Conservation (phyloP, 441 rosid species). For the Macaranga tanarius region DNA sequence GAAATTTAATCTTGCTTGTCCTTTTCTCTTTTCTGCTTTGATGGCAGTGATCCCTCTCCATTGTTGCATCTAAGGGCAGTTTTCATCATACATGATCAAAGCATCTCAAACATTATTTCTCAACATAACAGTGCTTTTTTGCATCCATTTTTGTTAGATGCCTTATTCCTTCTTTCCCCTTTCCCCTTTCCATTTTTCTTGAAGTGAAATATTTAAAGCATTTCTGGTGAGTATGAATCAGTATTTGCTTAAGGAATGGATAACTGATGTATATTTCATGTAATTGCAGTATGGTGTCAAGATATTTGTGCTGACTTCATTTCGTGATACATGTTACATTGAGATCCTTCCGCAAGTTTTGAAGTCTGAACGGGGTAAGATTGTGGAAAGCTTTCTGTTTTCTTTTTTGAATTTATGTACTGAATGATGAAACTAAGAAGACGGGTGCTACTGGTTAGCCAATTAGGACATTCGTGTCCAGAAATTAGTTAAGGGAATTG, state of each 20-base stretch:
- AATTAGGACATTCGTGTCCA: background rate
- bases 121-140: background rate
- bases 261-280: background rate
- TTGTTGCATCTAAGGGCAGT: background rate
- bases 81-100: background rate
- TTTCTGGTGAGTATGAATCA: too few species aligned
- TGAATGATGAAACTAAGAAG: background rate
- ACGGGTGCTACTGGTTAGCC: background rate
- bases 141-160: background rate
- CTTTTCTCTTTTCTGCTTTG: background rate
- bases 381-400: background rate
- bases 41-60: background rate
- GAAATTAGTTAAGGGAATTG: too few species aligned
- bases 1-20: background rate
- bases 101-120: background rate
- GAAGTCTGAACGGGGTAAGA: constrained; percentile 65
- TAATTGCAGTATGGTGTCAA: constrained; percentile 75
- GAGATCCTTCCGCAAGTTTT: constrained; percentile 71
- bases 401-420: background rate
- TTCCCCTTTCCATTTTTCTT: too few species aligned
- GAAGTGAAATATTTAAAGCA: too few species aligned
- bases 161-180: too few species aligned
- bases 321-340: constrained; percentile 78
- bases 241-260: background rate
- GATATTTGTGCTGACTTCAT: constrained; percentile 81